phyloP scores from a whole-genome alignment of 2,329 filamentous ascomycete species.

The Xylaria sp. region DNA sequence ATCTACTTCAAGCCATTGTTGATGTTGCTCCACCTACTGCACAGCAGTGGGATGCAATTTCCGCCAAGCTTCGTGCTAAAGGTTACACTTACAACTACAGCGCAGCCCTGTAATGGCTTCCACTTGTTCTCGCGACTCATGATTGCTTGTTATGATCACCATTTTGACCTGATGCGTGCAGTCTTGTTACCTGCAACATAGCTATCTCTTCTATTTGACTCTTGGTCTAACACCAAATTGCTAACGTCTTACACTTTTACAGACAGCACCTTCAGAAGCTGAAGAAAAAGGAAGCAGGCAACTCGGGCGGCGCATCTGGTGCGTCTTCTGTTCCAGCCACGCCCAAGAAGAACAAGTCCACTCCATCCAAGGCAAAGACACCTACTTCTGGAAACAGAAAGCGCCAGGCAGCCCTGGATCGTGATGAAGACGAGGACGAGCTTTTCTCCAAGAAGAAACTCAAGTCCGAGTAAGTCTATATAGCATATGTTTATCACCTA shows the following conservation, averaged over 20 bases:
- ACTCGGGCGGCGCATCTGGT: neutral
- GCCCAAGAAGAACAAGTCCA: conserved; percentile 5
- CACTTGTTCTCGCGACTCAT: neutral
- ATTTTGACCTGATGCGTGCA: conserved; percentile 12
- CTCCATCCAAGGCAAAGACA: neutral
- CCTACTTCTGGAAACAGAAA: neutral
- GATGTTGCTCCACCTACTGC: conserved; percentile 52
- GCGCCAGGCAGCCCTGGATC: neutral
- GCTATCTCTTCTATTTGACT: conserved; percentile 10
- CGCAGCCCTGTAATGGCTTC: conserved; percentile 54
- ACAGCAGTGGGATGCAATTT: conserved; percentile 50
- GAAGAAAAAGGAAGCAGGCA: conserved; percentile 47
- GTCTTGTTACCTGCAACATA: conserved; percentile 21
- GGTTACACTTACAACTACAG: conserved; percentile 55
- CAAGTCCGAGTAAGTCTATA: conserved; percentile 34
- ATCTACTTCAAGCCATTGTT: conserved; percentile 54
- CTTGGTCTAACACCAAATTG: neutral
- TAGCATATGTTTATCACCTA: neutral
- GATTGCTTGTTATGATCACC: neutral
- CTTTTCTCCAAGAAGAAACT: conserved; percentile 17
- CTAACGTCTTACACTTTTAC: conserved; percentile 31
- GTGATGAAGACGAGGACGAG: conserved; percentile 26
- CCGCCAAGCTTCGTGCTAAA: conserved; percentile 48
- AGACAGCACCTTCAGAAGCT: conserved; percentile 62
- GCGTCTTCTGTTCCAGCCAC: neutral